Evolutionary conservation across 495 filamentous ascomycete species (phyloP), one percentile per base, ranked within the genome.

Genomic region (Aspergillus cristatus): DNA sequence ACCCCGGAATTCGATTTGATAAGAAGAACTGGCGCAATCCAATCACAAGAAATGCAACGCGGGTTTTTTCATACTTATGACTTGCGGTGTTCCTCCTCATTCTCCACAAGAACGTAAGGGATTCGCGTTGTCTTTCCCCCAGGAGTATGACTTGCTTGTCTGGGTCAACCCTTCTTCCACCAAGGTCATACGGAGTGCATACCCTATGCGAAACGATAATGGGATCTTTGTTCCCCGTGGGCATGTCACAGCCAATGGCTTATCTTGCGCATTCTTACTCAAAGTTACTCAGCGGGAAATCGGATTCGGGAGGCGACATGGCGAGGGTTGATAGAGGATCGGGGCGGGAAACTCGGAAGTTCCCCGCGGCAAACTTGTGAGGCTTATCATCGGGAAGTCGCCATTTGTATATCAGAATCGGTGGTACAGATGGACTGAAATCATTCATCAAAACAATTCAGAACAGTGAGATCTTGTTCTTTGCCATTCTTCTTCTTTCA

Each of bases 281-380:
- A 55, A 57, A 55, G 55, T 58, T 65, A 59, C 20, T 62, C 57
- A 45, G 39, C 55, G 55, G 57, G 46, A 57, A 55, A 58, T 34
- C 15, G 10, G 5, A 10, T 28, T 33, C 35, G 34, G n/a, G 40
- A 41, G 34, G 22, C 28, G 37, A 25, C 42, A 36, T 32, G 37
- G 17, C 41, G 40, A 35, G 36, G 44, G 38, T 24, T 40, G 43
- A 38, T 45, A 41, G 20, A 24, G 20, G 8, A 49, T 58, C 58
- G 53, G 49, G 48, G 15, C 53, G 58, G 59, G 48, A 60, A 65
- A 62, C 46, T 24, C 31, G 16, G 24, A 35, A 34, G 46, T 65
- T 63, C 61, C 46, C 59, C 59, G 62, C 57, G 61, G 59, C 43
- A 65, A 65, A 59, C 52, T 40, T 18, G 16, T 14, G 28, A 26